Conservation (phyloP, 2,329 filamentous ascomycete species). For the Aureobasidium lini region DNA sequence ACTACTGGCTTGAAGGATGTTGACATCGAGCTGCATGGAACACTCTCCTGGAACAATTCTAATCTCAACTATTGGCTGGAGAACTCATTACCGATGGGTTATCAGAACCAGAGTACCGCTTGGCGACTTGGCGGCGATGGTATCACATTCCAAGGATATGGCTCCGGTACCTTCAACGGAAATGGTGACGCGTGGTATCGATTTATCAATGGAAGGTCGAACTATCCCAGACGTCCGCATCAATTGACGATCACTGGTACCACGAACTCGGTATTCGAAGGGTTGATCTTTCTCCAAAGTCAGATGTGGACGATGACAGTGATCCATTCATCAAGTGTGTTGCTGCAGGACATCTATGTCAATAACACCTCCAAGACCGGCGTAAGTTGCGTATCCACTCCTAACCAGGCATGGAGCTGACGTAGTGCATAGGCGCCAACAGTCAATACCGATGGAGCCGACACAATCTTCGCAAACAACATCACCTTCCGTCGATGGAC, state of each 20-base stretch:
- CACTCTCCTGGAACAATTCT: slow-evolving; percentile 33
- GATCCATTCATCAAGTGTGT: slow-evolving; percentile 40
- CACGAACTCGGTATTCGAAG: slow-evolving; percentile 41
- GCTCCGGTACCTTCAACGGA: slow-evolving; percentile 48
- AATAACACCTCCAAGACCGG: slow-evolving; percentile 38
- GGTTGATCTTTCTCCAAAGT: slow-evolving; percentile 46
- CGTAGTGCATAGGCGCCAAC: slow-evolving; percentile 17
- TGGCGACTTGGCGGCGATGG: slow-evolving; percentile 49
- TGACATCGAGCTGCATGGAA: slow-evolving; percentile 43
- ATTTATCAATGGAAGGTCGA: slow-evolving; percentile 35
- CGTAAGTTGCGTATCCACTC: neutral
- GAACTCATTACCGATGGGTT: slow-evolving; percentile 44
- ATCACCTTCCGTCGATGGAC: slow-evolving; percentile 46
- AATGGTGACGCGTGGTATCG: slow-evolving; percentile 56
- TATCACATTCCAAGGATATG: slow-evolving; percentile 43
- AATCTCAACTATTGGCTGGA: slow-evolving; percentile 46
- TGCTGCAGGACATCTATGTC: slow-evolving; percentile 46
- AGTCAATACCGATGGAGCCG: slow-evolving; percentile 44
- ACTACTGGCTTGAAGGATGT: slow-evolving; percentile 40
- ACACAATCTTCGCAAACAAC: slow-evolving; percentile 47
- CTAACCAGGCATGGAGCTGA: slow-evolving; percentile 14
- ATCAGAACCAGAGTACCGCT: slow-evolving; percentile 49
- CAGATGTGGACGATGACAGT: slow-evolving; percentile 55
- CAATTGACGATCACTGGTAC: slow-evolving; percentile 45
- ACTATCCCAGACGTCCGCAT: slow-evolving; percentile 45